These are phyloP conservation scores for Colletotrichum lindemuthianum DNA, from an alignment of 2,329 filamentous ascomycete genomes.

Conservation along the genomic window DNA sequence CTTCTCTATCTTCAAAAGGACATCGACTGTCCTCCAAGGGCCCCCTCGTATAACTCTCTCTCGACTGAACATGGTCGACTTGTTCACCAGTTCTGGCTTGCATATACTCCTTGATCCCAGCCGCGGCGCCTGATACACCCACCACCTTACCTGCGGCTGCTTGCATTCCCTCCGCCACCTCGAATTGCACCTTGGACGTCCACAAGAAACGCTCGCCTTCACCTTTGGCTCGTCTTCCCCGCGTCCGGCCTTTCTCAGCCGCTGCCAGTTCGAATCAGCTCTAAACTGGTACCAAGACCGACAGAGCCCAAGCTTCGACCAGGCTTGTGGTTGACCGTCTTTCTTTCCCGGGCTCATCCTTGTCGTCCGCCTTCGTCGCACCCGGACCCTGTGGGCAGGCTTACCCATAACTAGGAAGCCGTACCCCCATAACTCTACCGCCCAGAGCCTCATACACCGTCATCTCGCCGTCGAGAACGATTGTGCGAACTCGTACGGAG, in stretches of 20 bases:
- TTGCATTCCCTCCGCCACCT: conserved; percentile 31
- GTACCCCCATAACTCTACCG: conserved; percentile 31
- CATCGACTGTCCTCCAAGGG: conserved; percentile 17
- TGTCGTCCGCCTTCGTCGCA: conserved; percentile 32
- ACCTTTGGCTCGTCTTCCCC: conserved; percentile 31
- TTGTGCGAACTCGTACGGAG: conserved; percentile 6
- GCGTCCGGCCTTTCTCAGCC: conserved; percentile 26
- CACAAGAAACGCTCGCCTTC: conserved; percentile 25
- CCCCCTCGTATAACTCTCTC: conserved; percentile 7
- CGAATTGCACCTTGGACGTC: conserved; percentile 26
- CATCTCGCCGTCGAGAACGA: conserved; percentile 12
- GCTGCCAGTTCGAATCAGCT: conserved; percentile 30
- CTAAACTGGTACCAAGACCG: conserved; percentile 25
- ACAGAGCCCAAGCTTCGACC: conserved; percentile 23
- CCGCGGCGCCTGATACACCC: conserved; percentile 32
- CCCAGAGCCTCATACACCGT: conserved; percentile 32
- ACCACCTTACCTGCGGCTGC: conserved; percentile 20
- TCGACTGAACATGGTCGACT: conserved; percentile 34
- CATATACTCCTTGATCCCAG: conserved; percentile 25
- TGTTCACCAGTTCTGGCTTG: conserved; percentile 25
- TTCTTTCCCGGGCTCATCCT: conserved; percentile 36
- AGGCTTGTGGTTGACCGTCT: conserved; percentile 36
- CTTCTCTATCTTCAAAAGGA: conserved; percentile 31
- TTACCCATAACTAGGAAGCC: conserved; percentile 31
- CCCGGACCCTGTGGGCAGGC: conserved; percentile 31